A percentile compares a stretch with the other conserved stretches of the same genome.
Evolutionary conservation across 2,329 filamentous ascomycete species (phyloP).

Genomic region (Trichocomaceae sp.): DNA sequence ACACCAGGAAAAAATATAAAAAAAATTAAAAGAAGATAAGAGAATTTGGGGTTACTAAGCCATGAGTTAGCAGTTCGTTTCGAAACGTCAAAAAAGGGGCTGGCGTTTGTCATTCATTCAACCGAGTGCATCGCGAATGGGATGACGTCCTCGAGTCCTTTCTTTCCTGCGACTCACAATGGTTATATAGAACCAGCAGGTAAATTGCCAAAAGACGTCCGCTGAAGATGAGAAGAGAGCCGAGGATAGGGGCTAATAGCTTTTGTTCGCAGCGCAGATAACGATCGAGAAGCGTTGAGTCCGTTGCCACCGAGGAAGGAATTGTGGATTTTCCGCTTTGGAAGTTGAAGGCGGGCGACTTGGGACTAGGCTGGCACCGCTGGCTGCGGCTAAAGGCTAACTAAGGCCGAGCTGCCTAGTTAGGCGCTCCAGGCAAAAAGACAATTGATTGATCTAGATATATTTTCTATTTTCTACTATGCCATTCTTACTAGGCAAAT

Average conservation of each 20-base stretch:
- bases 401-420: not conserved
- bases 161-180: not conserved
- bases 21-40: not conserved
- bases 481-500: not conserved
- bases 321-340: not conserved
- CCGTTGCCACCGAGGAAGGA: not conserved
- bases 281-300: slow-evolving; percentile 14
- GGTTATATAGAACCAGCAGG: not conserved
- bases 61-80: not conserved
- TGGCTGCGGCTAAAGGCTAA: not conserved
- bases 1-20: not conserved
- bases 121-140: not conserved
- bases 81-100: not conserved
- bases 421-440: not conserved
- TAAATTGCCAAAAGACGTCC: not conserved
- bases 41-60: not conserved
- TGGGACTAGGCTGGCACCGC: too few species aligned
- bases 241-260: not conserved
- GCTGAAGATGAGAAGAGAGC: not conserved
- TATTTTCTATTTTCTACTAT: too few species aligned
- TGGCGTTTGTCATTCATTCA: not conserved
- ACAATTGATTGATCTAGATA: too few species aligned
- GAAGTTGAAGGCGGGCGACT: too few species aligned
- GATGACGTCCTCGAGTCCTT: not conserved
- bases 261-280: not conserved